phyloP scores from a whole-genome alignment of 371 early-diverging fungal genomes.

The Coemansia sp. region DNA sequence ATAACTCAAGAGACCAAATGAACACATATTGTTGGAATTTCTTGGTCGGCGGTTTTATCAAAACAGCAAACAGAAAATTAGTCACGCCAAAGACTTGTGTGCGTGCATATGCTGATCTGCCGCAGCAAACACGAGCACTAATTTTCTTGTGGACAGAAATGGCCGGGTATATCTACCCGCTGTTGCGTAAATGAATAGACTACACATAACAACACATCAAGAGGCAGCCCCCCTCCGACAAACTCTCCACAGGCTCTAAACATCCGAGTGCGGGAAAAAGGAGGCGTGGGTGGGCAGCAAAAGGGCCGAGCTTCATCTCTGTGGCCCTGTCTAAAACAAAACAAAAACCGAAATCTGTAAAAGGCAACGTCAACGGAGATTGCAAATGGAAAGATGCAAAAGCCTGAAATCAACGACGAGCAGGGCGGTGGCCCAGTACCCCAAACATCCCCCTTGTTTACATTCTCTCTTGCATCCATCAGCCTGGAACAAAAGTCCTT shows the following conservation, averaged over 20 bases:
- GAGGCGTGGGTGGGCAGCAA: not conserved
- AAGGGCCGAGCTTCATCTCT: not conserved
- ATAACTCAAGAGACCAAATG: not conserved
- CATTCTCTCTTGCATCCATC: not conserved
- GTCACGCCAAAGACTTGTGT: not conserved
- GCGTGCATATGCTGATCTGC: not conserved
- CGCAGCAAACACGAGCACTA: not conserved
- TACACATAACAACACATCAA: not conserved
- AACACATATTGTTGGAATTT: no score
- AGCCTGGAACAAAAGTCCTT: not conserved
- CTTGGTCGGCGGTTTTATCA: not conserved
- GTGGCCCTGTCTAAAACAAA: not conserved
- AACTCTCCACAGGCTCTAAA: slow-evolving; percentile 2
- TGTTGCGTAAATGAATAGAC: not conserved
- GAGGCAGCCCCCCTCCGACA: not conserved
- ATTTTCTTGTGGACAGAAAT: not conserved
- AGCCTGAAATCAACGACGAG: not conserved
- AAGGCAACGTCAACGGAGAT: not conserved
- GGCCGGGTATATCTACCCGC: not conserved
- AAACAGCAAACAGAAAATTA: not conserved
- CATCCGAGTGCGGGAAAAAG: not conserved
- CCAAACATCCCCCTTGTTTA: not conserved
- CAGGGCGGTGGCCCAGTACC: not conserved
- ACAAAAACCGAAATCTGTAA: not conserved
- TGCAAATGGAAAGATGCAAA: not conserved